Percentiles rank a stretch among this genome's conserved stretches.
phyloP scores from a whole-genome alignment of 2,329 filamentous ascomycete genomes.

The Colletotrichum orbiculare region DNA sequence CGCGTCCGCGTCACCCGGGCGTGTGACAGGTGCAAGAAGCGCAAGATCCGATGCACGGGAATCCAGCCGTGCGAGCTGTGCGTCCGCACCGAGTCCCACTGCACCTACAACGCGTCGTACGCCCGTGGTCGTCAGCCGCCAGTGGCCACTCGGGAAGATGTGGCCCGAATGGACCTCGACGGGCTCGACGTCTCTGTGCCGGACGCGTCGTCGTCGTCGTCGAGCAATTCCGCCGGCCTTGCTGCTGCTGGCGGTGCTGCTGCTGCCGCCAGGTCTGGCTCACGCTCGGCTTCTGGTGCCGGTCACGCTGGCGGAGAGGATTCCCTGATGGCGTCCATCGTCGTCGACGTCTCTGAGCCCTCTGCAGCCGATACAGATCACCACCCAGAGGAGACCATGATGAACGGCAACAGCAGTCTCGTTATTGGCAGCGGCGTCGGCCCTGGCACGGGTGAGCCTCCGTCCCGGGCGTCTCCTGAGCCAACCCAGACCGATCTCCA shows the following conservation, averaged over 20 bases:
- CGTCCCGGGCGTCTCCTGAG: slow-evolving; percentile 55
- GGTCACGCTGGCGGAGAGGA: slow-evolving; percentile 7
- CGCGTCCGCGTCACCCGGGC: slow-evolving; percentile 57
- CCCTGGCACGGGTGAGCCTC: slow-evolving; percentile 50
- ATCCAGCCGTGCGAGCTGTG: slow-evolving; percentile 47
- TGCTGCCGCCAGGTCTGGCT: background rate
- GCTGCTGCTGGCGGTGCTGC: background rate
- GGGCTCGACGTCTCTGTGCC: slow-evolving; percentile 20
- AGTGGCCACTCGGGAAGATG: slow-evolving; percentile 42
- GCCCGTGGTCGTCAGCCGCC: slow-evolving; percentile 57
- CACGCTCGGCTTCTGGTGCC: background rate
- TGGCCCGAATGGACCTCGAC: slow-evolving; percentile 23
- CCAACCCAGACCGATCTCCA: slow-evolving; percentile 45
- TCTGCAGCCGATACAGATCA: slow-evolving; percentile 1
- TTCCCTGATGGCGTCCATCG: slow-evolving; percentile 14
- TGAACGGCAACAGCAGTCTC: slow-evolving; percentile 16
- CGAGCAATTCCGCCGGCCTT: slow-evolving; percentile 1
- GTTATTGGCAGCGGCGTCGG: slow-evolving; percentile 5
- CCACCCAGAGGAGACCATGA: slow-evolving; percentile 15
- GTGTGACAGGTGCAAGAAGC: slow-evolving; percentile 61
- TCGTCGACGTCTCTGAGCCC: slow-evolving; percentile 16
- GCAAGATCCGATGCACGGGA: slow-evolving; percentile 49
- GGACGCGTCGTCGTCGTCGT: too few relatives aligned
- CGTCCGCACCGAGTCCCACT: slow-evolving; percentile 47
- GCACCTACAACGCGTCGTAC: slow-evolving; percentile 62